Evolutionary conservation across 371 early-diverging fungal genomes (phyloP).

Genomic region (Zychaea mexicana): DNA sequence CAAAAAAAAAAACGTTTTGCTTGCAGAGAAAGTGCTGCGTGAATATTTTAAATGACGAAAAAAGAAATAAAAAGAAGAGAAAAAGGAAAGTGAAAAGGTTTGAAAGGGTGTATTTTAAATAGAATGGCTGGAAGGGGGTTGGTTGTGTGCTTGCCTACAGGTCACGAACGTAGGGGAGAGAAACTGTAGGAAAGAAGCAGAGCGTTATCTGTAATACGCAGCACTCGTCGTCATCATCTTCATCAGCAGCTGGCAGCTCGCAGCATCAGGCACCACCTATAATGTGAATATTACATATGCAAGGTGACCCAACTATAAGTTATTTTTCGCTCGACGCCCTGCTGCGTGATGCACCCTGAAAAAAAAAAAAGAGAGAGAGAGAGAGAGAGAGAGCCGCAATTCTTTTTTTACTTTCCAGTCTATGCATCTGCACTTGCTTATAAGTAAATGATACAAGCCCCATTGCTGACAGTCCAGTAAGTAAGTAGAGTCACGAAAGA

Average conservation of each 20-base stretch:
- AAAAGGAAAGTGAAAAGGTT: conserved; percentile 1
- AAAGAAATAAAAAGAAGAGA: conserved; percentile 3
- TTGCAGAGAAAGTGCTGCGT: background rate
- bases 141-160: background rate
- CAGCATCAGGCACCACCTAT: background rate
- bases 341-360: background rate
- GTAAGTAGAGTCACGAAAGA: too few species aligned
- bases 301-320: conserved; percentile 2
- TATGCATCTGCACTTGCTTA: too few species aligned
- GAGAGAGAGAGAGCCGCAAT: too few species aligned
- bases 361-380: too few species aligned
- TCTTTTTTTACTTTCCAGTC: too few species aligned
- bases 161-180: background rate
- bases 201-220: too few species aligned
- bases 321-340: background rate
- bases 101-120: conserved; percentile 13
- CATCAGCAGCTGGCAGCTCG: background rate
- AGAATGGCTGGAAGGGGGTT: conserved; percentile 6
- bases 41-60: background rate
- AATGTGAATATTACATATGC: conserved; percentile 2
- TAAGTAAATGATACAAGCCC: too few species aligned
- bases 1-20: background rate
- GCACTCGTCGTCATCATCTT: too few species aligned
- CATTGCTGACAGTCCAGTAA: too few species aligned
- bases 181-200: background rate